Evolutionary conservation across 1,284 basidiomycete genomes (phyloP), one percentile per base, ranked within the genome.

Genomic region (Cryptococcus sp.): DNA sequence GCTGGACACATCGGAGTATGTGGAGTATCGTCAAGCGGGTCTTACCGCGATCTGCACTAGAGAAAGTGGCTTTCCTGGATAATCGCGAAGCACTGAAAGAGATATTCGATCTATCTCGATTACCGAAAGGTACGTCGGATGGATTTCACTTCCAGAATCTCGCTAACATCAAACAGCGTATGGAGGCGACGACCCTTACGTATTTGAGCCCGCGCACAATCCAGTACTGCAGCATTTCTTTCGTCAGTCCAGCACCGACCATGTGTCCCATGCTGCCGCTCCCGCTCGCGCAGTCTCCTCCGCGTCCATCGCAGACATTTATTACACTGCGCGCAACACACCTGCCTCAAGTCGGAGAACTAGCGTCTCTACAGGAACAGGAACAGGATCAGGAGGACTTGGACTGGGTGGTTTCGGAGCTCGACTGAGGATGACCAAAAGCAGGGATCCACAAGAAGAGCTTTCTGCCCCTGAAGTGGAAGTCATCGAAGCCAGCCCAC

Each of bases 1-100:
- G 80, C 17, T 83, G 82, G 82, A 76, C 79, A 4, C 80, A 82
- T 49, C 70, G 78, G 7, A 77, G 78, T 20, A 79, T 82, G 69
- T 83, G 82, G 82, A 59, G 57, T 11, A 71, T 82, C 41, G 68
- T 82, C 60, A 80, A 80, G 55, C 73, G 80, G 3, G 68, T 82
- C 6, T 59, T 83, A 1, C 82, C 82, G 0, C 69, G 72, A 49
- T 75, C 78, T 23, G 79, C 81, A 2, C 68, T 82, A 7, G 80
- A 80, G 38, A 79, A 78, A 62, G 77, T 83, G 50, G 66, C 74
- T 8, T 82, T 82, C 56, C 71, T 77, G 27, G 68, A 76, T 42
- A 60, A 23, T 17, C 54, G 59, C 8, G 55, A 54, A 1, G 64
- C 71, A 16, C 49, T 73, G 0, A 68, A 59, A 19, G 56, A 64